Percentiles rank a stretch among this genome's conserved stretches.
These are phyloP conservation scores for Ambrosia hybrid DNA, from an alignment of 140 eudicot genomes.

Conservation along the genomic window DNA sequence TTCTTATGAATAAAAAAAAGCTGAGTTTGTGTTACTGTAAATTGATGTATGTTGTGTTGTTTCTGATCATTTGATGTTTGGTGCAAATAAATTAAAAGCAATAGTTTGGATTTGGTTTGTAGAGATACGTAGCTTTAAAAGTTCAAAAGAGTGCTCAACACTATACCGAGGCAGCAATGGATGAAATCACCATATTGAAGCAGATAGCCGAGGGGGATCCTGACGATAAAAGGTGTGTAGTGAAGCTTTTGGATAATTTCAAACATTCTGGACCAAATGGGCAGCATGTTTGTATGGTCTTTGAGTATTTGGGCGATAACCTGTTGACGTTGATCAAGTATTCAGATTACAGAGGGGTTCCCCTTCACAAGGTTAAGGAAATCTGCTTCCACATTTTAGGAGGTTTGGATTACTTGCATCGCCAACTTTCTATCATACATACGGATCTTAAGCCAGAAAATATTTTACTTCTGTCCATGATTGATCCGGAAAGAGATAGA, in stretches of 20 bases:
- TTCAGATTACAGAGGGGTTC: constrained; percentile 70
- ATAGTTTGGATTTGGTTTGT: background rate
- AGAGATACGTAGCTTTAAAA: constrained; percentile 3
- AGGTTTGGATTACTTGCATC: background rate
- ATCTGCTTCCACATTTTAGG: constrained; percentile 43
- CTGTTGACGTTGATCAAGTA: constrained; percentile 80
- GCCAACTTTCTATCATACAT: constrained; percentile 56
- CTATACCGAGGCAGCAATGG: constrained; percentile 95
- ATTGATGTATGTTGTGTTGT: background rate
- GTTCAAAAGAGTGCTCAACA: constrained; percentile 40
- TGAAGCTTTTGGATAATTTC: constrained; percentile 86
- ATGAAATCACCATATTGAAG: constrained; percentile 75
- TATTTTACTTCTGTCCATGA: too few relatives aligned
- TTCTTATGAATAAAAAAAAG: background rate
- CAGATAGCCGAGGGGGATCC: constrained; percentile 86
- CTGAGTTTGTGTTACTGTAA: too few relatives aligned
- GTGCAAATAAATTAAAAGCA: background rate
- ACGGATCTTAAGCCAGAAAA: constrained; percentile 95
- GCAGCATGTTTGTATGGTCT: constrained; percentile 94
- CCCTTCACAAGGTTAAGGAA: constrained; percentile 76
- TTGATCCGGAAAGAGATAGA: constrained; percentile 70
- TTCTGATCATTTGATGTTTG: constrained; percentile 10
- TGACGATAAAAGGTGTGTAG: constrained; percentile 72
- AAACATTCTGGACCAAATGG: constrained; percentile 94
- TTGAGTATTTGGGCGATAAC: constrained; percentile 86